Base-by-base conservation (phyloP, 2,329 filamentous ascomycete genomes). In the Thelonectria olida region DNA sequence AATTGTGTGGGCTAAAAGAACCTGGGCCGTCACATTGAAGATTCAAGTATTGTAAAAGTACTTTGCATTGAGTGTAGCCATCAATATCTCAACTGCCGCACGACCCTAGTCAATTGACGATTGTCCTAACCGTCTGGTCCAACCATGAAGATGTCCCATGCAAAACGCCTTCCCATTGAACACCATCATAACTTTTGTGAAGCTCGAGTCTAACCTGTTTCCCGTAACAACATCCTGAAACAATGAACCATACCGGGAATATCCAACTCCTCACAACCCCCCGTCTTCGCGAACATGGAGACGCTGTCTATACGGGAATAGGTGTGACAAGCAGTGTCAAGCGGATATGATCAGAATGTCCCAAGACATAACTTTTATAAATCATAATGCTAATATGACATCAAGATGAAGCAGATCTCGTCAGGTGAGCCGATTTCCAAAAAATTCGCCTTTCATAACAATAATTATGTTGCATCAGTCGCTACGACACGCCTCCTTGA, bases 401-500 rank as follows among this genome's bases (percentile, higher is more conserved):
- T 38, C 41, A 15, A 57, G 41, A 47, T 27, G 50, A 15, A 48
- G 20, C 42, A 23, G 38, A 48, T 20, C 34, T 55, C 17, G 41
- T 48, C 42, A 27, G 7, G 22, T 61, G 55, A 55, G 44, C 36
- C 20, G 17, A 42, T 23, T 55, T 47, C 54, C 45, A 63, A 42
- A 23, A 54, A 50, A 51, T 47, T 42, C 47, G 45, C 55, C 28
- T 22, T 49, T 54, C 34, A 38, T 50, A 49, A 44, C 45, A 48
- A 34, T 19, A 7, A 27, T 61, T 48, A 68, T 68, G 15, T 52
- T 31, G 42, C 58, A 63, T 63, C 64, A 51, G 42, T 69, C 44
- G 50, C 58, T 23, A 58, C 54, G 57, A 55, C 47, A 55, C 51
- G 50, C 48, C 53, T 50, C 45, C 10, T 45, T 38, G 48, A 25